Conservation (phyloP, 2,329 filamentous ascomycete species). For the Harringtonia lauricola region DNA sequence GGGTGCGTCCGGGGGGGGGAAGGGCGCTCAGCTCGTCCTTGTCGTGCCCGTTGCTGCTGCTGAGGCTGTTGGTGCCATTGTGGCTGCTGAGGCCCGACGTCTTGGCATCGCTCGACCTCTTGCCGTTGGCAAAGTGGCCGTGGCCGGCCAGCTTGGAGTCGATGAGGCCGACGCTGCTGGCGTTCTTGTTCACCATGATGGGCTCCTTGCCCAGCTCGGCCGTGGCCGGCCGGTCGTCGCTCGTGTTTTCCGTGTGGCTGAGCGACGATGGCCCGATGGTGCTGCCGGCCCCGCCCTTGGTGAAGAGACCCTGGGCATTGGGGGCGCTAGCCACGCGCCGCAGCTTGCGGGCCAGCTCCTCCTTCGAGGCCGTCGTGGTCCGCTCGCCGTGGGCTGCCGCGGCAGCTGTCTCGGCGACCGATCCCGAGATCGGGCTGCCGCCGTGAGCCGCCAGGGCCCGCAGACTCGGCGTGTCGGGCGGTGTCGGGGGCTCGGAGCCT, state of each 20-base stretch:
- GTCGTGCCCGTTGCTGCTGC: slow-evolving; percentile 20
- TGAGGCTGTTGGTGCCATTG: slow-evolving; percentile 18
- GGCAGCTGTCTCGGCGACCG: slow-evolving; percentile 2
- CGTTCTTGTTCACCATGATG: slow-evolving; percentile 46
- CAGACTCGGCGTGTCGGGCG: slow-evolving; percentile 76
- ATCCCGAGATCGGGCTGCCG: slow-evolving; percentile 30
- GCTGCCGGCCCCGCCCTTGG: slow-evolving; percentile 38
- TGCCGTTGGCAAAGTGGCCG: slow-evolving; percentile 14
- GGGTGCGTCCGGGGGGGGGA: slow-evolving; percentile 55
- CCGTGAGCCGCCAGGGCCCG: slow-evolving; percentile 55
- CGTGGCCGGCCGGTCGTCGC: slow-evolving; percentile 64
- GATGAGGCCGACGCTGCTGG: slow-evolving; percentile 32
- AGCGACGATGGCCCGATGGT: background rate
- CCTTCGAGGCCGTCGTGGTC: slow-evolving; percentile 70
- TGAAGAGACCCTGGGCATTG: slow-evolving; percentile 89
- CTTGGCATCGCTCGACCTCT: slow-evolving; percentile 20
- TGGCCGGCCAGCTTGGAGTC: slow-evolving; percentile 27
- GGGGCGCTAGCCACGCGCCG: slow-evolving; percentile 91
- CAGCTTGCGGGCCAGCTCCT: slow-evolving; percentile 86
- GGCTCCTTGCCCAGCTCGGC: slow-evolving; percentile 81
- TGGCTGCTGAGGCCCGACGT: slow-evolving; percentile 12
- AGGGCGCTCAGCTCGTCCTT: slow-evolving; percentile 49
- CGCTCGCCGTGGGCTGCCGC: slow-evolving; percentile 52
- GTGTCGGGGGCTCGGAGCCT: slow-evolving; percentile 82
- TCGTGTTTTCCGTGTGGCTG: slow-evolving; percentile 1